A percentile compares a stretch with the other conserved stretches of the same genome.
Conservation (phyloP, 495 filamentous ascomycete species). For the Astrothelium subdiscretum region DNA sequence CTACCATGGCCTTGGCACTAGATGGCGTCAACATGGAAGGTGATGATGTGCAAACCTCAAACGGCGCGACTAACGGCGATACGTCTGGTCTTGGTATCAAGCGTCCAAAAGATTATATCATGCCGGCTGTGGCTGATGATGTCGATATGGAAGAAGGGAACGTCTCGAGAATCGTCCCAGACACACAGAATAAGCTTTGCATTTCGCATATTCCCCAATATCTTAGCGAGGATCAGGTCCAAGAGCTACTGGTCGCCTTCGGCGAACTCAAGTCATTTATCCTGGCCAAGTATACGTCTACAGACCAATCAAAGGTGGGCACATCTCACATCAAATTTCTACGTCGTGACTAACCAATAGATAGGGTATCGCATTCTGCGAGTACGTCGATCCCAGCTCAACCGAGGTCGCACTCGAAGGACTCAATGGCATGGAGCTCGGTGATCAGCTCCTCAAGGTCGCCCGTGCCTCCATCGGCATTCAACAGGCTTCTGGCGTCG, state of each 20-base stretch:
- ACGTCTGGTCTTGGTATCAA: constrained; percentile 62
- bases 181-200: constrained; percentile 91
- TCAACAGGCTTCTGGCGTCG: constrained; percentile 76
- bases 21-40: constrained; percentile 81
- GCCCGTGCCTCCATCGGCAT: constrained; percentile 81
- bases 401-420: constrained; percentile 85
- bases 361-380: constrained; percentile 93
- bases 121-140: constrained; percentile 69
- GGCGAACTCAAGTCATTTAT: constrained; percentile 90
- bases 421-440: constrained; percentile 83
- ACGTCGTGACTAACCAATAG: neutral
- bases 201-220: constrained; percentile 78
- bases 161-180: constrained; percentile 69
- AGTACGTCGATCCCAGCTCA: constrained; percentile 67
- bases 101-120: constrained; percentile 95
- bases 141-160: constrained; percentile 64
- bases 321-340: constrained; percentile 11
- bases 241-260: constrained; percentile 78
- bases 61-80: constrained; percentile 44
- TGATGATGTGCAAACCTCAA: constrained; percentile 37
- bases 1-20: constrained; percentile 81
- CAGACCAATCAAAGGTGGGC: constrained; percentile 79
- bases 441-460: constrained; percentile 74
- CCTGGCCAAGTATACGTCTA: constrained; percentile 74
- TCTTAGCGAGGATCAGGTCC: constrained; percentile 81